Percentiles rank a stretch among this genome's conserved stretches.
These are phyloP conservation scores for Podaxis sp. DNA, from an alignment of 768 basidiomycete species.

Conservation along the genomic window DNA sequence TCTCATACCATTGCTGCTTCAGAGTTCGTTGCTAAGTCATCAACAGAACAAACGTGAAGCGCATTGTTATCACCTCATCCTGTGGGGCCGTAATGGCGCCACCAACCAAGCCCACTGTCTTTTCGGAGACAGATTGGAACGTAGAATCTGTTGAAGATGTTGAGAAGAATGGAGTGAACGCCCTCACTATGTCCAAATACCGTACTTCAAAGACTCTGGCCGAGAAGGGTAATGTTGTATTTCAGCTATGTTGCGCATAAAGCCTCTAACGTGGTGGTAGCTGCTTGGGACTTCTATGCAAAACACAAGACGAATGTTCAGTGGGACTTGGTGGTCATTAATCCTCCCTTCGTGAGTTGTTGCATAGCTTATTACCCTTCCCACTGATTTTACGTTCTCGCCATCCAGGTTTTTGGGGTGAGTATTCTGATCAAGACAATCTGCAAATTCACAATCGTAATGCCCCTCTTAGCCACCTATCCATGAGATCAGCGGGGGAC, in stretches of 20 bases:
- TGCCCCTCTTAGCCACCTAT: conserved; percentile 31
- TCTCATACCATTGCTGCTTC: not conserved
- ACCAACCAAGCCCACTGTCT: conserved; percentile 24
- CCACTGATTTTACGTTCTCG: not conserved
- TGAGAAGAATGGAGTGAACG: conserved; percentile 44
- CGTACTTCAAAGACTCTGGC: conserved; percentile 60
- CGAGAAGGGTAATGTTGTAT: conserved; percentile 41
- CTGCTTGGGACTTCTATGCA: conserved; percentile 39
- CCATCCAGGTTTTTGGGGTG: conserved; percentile 27
- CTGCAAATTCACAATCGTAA: not conserved
- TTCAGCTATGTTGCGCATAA: not conserved
- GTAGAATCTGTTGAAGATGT: conserved; percentile 38
- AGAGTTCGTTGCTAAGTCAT: not conserved
- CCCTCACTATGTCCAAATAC: conserved; percentile 41
- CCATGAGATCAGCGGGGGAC: conserved; percentile 29
- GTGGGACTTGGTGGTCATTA: conserved; percentile 51
- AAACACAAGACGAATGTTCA: conserved; percentile 35
- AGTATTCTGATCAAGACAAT: not conserved
- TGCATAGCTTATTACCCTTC: not conserved
- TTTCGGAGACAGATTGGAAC: conserved; percentile 61
- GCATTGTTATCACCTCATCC: conserved; percentile 69
- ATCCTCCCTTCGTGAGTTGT: conserved; percentile 46
- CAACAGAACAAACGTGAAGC: conserved; percentile 44
- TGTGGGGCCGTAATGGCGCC: conserved; percentile 39
- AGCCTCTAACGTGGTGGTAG: conserved; percentile 16